Evolutionary conservation across 2,329 filamentous ascomycete genomes (phyloP), one percentile per base, ranked within the genome.

Genomic region (Diaporthe destruens): DNA sequence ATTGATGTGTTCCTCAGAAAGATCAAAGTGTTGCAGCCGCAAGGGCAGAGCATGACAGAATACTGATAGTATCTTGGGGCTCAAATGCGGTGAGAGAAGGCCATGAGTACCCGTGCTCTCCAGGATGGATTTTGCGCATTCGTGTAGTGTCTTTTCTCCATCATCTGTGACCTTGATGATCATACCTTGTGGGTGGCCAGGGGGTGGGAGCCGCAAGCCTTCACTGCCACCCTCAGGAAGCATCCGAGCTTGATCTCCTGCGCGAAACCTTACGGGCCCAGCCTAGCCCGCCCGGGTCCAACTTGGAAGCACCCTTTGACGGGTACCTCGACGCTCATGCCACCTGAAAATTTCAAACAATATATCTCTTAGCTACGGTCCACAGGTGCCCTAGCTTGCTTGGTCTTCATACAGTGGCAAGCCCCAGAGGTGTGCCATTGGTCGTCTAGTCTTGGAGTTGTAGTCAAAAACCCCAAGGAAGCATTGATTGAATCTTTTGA

Each of bases 301-400:
- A 32, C 57, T 63, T 14, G 57, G 57, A n/a, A 63, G 32, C 18
- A 9, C 16, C 1, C n/a, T 23, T 25, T 39, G n/a, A 8, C 57
- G 16, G 5, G 9, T 18, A 3, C 23, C 25, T 2, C 39, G 39
- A 16, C 18, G 6, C 2, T 47, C 57, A 18, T 63, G 57, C 42
- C 57, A 47, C 57, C 57, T 47, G 39, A 47, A 63, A 7, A 63
- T 9, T 8, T 63, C 57, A 23, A 63, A 63, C 18, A 59, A 44
- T 11, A 59, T 44, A 9, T 59, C 56, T 25, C 56, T 59, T 20
- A 36, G 56, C 36, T 29, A 14, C 23, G 56, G 36, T n/a, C n/a
- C n/a, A n/a, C n/a, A n/a, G n/a, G n/a, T 44, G 56, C 56, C 18
- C 14, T 20, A 8, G 36, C 36, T 16, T 42, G 36, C 36, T 16